Evolutionary conservation across 129 eudicot genomes (phyloP).

Genomic region (Tagetes erecta): DNA sequence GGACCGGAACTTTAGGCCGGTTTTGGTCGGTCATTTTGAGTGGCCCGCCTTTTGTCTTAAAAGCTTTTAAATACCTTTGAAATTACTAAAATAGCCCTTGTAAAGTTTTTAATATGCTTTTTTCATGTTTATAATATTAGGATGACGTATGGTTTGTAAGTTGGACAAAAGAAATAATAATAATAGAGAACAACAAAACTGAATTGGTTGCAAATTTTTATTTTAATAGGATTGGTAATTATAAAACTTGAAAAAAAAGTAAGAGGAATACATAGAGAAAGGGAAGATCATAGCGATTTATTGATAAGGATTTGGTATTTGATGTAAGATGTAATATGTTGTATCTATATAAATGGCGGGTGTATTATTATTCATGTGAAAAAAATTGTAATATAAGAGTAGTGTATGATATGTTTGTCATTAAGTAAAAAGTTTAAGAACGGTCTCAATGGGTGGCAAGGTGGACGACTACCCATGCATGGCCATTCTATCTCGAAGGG

Average conservation of each 20-base stretch:
- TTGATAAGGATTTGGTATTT: too few relatives aligned
- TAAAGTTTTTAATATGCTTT: not conserved
- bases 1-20: slow-evolving; percentile 40
- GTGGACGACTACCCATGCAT: too few relatives aligned
- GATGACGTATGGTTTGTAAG: slow-evolving; percentile 3
- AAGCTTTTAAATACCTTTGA: slow-evolving; percentile 15
- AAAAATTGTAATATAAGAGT: too few relatives aligned
- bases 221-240: not conserved
- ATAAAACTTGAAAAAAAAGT: not conserved
- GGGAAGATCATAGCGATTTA: too few relatives aligned
- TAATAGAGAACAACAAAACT: not conserved
- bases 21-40: slow-evolving; percentile 38
- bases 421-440: too few relatives aligned
- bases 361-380: too few relatives aligned
- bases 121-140: not conserved
- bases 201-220: not conserved
- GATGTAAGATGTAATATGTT: too few relatives aligned
- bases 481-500: too few relatives aligned
- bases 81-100: slow-evolving; percentile 29
- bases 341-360: too few relatives aligned
- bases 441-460: too few relatives aligned
- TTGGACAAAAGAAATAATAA: not conserved
- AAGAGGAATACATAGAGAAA: not conserved
- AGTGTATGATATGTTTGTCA: too few relatives aligned
- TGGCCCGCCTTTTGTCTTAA: slow-evolving; percentile 35